Base-by-base conservation (phyloP, 208 protist genomes). In the Crithidia expoeki region DNA sequence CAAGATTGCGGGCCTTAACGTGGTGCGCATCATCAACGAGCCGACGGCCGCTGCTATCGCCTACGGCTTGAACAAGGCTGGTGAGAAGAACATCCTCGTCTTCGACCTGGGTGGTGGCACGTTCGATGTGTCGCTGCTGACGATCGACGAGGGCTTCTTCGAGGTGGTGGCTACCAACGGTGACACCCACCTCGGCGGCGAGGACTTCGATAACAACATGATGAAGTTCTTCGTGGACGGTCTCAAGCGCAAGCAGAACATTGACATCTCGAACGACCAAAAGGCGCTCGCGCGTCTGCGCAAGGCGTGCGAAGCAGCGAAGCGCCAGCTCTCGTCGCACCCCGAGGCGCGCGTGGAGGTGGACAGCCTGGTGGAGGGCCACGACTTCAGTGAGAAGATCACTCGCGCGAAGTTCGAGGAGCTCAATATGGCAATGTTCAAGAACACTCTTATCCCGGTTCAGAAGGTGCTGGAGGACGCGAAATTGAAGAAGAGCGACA, bases 1-100 rank as follows among this genome's bases (percentile, higher is more conserved):
- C 47, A 56, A 66, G 16, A 99, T 99, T 69, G 86, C 94, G 2
- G 99, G 99, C 38, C 72, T 98, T 12, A 95, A 99, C 47, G 98
- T 99, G 28, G 72, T 99, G 56, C 95, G 99, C 81, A 99, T 99
- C 86, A 99, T 99, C 85, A 99, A 99, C 94, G 99, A 99, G 90
- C 99, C 99, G 33, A 99, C 99, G 30, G 98, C 99, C 2, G 98
- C 99, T 25, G 98, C 99, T 58, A 96, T 99, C 73, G 98, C 99
- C 4, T 99, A 99, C 83, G 98, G 98, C 71, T 93, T 99, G 58
- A 77, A 89, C n/a, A 95, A 98, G 28, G 85, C 61, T 12, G 70
- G 68, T 0, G 86, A 92, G 79, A 80, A 83, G 62, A 98, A 97
- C 74, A 88, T 99, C 53, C 92, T 99, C 34, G 98, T 99, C 79